A percentile compares a stretch with the other conserved stretches of the same genome.
Evolutionary conservation across 208 protist species (phyloP).

Genomic region (Wallacemonas sp.): DNA sequence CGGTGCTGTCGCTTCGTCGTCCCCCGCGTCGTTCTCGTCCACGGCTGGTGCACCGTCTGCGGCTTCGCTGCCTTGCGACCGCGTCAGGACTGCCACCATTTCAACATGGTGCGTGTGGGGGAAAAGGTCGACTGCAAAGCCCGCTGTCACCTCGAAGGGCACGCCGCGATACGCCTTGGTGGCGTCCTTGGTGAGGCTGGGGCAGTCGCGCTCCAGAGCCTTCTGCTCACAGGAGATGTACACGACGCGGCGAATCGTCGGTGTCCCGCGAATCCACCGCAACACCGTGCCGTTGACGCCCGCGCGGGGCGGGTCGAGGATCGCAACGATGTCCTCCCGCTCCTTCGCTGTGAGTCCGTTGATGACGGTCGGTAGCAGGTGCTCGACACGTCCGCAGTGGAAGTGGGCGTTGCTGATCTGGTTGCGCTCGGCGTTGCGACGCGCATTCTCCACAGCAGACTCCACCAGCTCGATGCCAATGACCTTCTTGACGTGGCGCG

Average conservation of each 20-base stretch:
- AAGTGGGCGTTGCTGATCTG: conserved; percentile 88
- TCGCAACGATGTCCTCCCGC: conserved; percentile 71
- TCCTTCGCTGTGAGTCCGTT: conserved; percentile 40
- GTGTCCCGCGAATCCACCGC: conserved; percentile 90
- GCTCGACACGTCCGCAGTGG: conserved; percentile 91
- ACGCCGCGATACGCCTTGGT: conserved; percentile 75
- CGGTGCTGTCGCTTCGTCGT: no score
- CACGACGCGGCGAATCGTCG: conserved; percentile 87
- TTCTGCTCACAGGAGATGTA: conserved; percentile 97
- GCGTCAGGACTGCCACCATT: conserved; percentile 90
- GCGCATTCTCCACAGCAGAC: conserved; percentile 86
- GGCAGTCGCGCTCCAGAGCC: conserved; percentile 88
- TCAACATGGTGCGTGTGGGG: conserved; percentile 96
- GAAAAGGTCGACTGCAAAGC: conserved; percentile 95
- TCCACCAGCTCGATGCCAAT: conserved; percentile 94
- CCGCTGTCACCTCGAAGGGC: conserved; percentile 85
- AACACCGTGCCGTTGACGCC: conserved; percentile 91
- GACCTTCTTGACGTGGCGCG: conserved; percentile 77
- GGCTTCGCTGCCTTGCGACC: conserved; percentile 12
- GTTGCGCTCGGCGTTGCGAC: conserved; percentile 86
- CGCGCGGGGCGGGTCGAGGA: conserved; percentile 90
- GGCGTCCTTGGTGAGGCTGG: conserved; percentile 67
- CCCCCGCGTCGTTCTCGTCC: no score
- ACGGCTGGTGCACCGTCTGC: no score
- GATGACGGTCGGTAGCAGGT: conserved; percentile 76